Conservation (phyloP, 371 early-diverging fungal genomes). For the Thermomucor indicae-seudaticae region DNA sequence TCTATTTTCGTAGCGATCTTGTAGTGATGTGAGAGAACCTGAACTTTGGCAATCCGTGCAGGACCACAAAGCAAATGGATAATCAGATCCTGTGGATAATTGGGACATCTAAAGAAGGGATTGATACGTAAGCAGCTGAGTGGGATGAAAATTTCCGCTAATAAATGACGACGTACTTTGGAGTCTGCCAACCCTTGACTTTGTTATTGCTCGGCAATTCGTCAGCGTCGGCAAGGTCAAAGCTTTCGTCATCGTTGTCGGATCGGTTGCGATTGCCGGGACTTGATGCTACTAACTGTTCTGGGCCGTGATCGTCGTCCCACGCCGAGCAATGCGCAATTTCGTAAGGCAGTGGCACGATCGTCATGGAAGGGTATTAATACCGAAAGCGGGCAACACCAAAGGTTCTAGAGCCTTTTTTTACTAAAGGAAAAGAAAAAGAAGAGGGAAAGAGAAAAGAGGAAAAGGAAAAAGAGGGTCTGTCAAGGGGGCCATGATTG, state of each 20-base stretch:
- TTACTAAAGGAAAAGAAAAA: not conserved
- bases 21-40: conserved; percentile 76
- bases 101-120: conserved; percentile 54
- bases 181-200: conserved; percentile 46
- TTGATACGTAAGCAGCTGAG: not conserved
- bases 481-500: conserved; percentile 3
- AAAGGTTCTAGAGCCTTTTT: not conserved
- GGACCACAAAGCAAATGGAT: conserved; percentile 56
- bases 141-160: not conserved
- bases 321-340: conserved; percentile 31
- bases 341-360: conserved; percentile 17
- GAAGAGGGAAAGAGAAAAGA: conserved; percentile 4
- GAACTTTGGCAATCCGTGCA: conserved; percentile 65
- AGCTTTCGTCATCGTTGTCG: conserved; percentile 9
- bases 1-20: conserved; percentile 78
- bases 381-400: too few relatives aligned
- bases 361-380: conserved; percentile 14
- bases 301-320: conserved; percentile 39
- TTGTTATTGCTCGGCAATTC: conserved; percentile 15
- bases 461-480: conserved; percentile 2
- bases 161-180: conserved; percentile 25
- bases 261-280: conserved; percentile 20
- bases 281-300: conserved; percentile 31
- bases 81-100: conserved; percentile 69
- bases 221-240: conserved; percentile 10